Evolutionary conservation across 495 filamentous ascomycete genomes (phyloP), one percentile per base, ranked within the genome.

Genomic region (Talaromyces trachyspermus): DNA sequence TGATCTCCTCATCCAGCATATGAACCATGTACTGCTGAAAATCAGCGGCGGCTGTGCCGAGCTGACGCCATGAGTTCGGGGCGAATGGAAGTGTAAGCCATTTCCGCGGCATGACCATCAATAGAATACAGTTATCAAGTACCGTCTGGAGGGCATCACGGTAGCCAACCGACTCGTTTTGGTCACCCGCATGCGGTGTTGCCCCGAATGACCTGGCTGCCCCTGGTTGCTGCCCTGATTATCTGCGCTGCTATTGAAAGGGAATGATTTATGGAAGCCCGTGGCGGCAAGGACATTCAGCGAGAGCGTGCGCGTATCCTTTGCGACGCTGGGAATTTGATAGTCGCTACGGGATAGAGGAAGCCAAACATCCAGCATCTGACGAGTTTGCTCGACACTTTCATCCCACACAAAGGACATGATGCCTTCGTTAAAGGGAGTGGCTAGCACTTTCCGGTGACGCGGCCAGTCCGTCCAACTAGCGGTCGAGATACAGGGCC

Each of bases 371-470:
- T 55, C 33, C n/a, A 60, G 47, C 60, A 71, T 66, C 5, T 52
- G 56, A 0, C 36, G 29, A 1, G 51, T 52, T 46, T 68, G 60
- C 1, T 39, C 35, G 15, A 69, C 47, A 0, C 54, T 50, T 33
- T 72, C 62, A 4, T 54, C 22, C 72, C 72, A 79, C 0, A 77
- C 73, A 1, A 72, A 43, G 8, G 48, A 46, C 40, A 69, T 74
- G 51, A 66, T 74, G 41, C 64, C 67, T 49, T 79, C 72, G 32
- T 68, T 73, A 58, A 78, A 76, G 8, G 62, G 60, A 0, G 52
- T 45, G 3, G 61, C 56, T 1, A 66, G 61, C 7, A 70, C 48
- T 41, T 69, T 75, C 12, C 74, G 62, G 42, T 74, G 70, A 15
- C 54, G 63, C 14, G 66, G 61, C 74, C 75, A 79, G n/a, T 67